Conservation (phyloP, 106 monocot genomes). For the Iris macrosiphon region DNA sequence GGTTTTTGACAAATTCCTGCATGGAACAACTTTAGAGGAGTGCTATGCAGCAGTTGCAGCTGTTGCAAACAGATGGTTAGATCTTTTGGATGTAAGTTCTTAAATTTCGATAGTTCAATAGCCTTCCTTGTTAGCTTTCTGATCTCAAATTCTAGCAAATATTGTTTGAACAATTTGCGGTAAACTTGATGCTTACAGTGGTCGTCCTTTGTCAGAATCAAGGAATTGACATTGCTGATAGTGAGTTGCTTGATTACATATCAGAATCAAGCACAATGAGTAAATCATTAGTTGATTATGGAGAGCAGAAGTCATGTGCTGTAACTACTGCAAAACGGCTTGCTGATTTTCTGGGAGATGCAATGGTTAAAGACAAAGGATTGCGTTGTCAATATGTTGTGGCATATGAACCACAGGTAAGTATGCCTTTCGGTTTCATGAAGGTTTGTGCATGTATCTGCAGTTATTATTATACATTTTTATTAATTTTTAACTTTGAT, state of each 20-base stretch:
- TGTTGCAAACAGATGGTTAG: slow-evolving; percentile 95
- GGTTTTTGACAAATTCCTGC: slow-evolving; percentile 96
- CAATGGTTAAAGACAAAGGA: slow-evolving; percentile 98
- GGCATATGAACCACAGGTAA: slow-evolving; percentile 86
- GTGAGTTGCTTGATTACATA: slow-evolving; percentile 95
- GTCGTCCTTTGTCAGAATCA: slow-evolving; percentile 58
- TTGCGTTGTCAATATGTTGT: slow-evolving; percentile 87
- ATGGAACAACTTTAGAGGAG: slow-evolving; percentile 82
- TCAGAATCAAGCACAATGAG: slow-evolving; percentile 99
- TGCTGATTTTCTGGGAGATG: slow-evolving; percentile 92
- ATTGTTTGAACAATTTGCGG: background rate
- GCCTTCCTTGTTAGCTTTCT: background rate
- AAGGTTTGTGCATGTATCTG: background rate
- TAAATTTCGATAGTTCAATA: background rate
- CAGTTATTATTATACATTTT: background rate
- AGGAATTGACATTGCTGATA: slow-evolving; percentile 89
- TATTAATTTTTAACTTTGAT: background rate
- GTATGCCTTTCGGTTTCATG: background rate
- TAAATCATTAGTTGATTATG: slow-evolving; percentile 92
- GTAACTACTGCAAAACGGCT: slow-evolving; percentile 93
- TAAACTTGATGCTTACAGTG: background rate
- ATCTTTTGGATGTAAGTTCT: slow-evolving; percentile 89
- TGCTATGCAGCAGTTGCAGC: slow-evolving; percentile 94
- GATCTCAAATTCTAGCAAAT: background rate
- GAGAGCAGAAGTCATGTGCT: slow-evolving; percentile 91